These are phyloP conservation scores for Neofusicoccum laricinum DNA, from an alignment of 2,329 filamentous ascomycete species.

Conservation along the genomic window DNA sequence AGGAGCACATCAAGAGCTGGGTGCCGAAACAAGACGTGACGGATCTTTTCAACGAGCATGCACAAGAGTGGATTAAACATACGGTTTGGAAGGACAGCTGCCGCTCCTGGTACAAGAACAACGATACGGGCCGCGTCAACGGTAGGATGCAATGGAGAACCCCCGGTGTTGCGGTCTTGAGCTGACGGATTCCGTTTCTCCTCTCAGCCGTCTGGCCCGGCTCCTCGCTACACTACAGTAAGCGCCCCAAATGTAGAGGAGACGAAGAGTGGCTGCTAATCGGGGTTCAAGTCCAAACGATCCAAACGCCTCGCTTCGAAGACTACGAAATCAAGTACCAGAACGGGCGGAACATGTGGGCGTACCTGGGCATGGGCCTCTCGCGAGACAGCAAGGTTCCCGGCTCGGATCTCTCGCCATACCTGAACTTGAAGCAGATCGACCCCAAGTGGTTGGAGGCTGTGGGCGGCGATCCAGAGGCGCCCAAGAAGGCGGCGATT, in stretches of 20 bases:
- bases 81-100: conserved; percentile 50
- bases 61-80: conserved; percentile 48
- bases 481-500: neutral
- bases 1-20: conserved; percentile 43
- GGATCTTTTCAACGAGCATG: conserved; percentile 43
- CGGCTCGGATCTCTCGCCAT: conserved; percentile 36
- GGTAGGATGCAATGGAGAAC: conserved; percentile 15
- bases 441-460: conserved; percentile 42
- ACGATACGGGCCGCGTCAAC: conserved; percentile 34
- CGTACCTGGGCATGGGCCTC: conserved; percentile 42
- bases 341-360: conserved; percentile 41
- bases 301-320: conserved; percentile 40
- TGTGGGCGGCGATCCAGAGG: conserved; percentile 20
- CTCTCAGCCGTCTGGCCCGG: conserved; percentile 50
- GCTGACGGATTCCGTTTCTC: neutral
- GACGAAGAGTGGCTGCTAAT: neutral
- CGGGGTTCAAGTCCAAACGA: conserved; percentile 27
- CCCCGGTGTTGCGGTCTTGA: neutral
- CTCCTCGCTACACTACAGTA: conserved; percentile 47
- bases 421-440: conserved; percentile 39
- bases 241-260: neutral
- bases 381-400: conserved; percentile 25
- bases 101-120: conserved; percentile 47
- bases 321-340: conserved; percentile 43
- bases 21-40: conserved; percentile 41